These are phyloP conservation scores for Rhododendron mucronatum DNA, from an alignment of 148 eudicot species.

Conservation along the genomic window DNA sequence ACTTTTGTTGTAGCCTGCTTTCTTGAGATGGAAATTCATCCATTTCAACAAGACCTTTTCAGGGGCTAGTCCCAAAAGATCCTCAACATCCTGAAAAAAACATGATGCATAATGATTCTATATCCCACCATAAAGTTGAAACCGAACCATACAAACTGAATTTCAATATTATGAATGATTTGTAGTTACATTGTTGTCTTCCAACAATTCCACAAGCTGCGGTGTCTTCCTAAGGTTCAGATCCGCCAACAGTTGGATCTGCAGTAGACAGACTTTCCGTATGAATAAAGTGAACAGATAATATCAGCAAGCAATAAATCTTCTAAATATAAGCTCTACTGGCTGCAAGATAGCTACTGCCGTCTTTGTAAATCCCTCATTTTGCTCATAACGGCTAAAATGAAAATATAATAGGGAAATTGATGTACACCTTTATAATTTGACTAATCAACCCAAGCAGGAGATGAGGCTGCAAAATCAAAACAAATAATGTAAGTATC, in stretches of 20 bases:
- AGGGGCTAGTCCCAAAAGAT: constrained; percentile 63
- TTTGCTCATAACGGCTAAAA: background rate
- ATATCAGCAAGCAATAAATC: background rate
- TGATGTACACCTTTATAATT: constrained; percentile 59
- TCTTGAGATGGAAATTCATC: constrained; percentile 87
- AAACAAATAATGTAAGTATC: background rate
- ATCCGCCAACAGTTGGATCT: constrained; percentile 80
- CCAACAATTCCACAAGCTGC: constrained; percentile 78
- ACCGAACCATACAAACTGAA: background rate
- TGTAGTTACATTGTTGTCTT: constrained; percentile 46
- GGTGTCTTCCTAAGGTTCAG: constrained; percentile 85
- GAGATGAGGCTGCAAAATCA: constrained; percentile 63
- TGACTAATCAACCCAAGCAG: constrained; percentile 77
- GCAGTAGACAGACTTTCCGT: constrained; percentile 2
- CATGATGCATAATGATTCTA: background rate
- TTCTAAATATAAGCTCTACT: background rate
- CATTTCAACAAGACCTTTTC: constrained; percentile 73
- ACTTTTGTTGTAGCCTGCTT: constrained; percentile 58
- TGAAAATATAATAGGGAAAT: background rate
- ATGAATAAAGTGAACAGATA: background rate
- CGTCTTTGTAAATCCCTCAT: background rate
- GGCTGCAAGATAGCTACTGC: background rate
- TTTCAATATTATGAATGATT: background rate
- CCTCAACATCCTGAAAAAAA: constrained; percentile 66
- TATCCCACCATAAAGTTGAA: background rate